phyloP scores from a whole-genome alignment of 805 yeast species.

The Ogataea wickerhamii region DNA sequence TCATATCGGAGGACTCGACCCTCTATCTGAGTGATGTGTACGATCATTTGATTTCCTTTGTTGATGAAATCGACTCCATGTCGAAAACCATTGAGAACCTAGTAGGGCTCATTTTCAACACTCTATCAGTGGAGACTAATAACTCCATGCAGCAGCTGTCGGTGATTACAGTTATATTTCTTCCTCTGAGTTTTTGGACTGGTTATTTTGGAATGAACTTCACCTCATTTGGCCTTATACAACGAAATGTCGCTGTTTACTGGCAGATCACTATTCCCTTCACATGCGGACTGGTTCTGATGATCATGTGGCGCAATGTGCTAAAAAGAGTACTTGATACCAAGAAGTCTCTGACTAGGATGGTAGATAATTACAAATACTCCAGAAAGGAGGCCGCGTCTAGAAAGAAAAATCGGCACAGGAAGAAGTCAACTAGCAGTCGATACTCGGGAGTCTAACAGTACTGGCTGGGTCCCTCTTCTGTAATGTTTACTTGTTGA shows the following conservation, averaged over 20 bases:
- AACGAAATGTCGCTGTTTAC: constrained; percentile 38
- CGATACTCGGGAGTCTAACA: too few species aligned
- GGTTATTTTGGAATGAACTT: constrained; percentile 63
- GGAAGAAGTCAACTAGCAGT: too few species aligned
- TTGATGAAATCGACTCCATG: constrained; percentile 56
- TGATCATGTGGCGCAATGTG: constrained; percentile 34
- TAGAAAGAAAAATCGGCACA: not conserved
- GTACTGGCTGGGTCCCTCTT: too few species aligned
- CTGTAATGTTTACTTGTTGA: too few species aligned
- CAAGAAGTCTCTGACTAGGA: constrained; percentile 7
- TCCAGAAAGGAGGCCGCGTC: constrained; percentile 4
- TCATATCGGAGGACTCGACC: constrained; percentile 41
- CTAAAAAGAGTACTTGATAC: constrained; percentile 5
- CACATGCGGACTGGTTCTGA: constrained; percentile 32
- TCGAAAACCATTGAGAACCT: constrained; percentile 47
- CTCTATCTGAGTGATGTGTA: constrained; percentile 52
- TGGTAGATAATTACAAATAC: constrained; percentile 6
- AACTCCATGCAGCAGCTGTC: constrained; percentile 53
- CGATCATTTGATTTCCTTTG: constrained; percentile 50
- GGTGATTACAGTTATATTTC: constrained; percentile 53
- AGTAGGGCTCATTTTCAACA: constrained; percentile 52
- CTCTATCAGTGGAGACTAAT: constrained; percentile 52
- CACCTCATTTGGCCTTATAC: constrained; percentile 37
- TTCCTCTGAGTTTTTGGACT: constrained; percentile 58
- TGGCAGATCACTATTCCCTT: constrained; percentile 47